Conservation (phyloP, 1,284 basidiomycete genomes). For the Sporisorium sorghi region DNA sequence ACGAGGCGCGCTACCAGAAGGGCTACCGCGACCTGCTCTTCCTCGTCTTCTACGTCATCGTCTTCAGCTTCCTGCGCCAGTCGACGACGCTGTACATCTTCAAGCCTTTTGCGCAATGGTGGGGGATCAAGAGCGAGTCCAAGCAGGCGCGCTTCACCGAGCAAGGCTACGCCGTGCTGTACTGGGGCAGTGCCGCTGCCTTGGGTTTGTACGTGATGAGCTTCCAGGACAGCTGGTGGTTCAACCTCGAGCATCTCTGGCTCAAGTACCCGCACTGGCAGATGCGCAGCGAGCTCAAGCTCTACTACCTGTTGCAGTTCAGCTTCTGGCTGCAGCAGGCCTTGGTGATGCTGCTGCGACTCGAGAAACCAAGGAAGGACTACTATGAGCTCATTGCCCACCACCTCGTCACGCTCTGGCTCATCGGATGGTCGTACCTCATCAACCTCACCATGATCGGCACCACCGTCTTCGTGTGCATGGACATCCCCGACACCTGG, state of each 20-base stretch:
- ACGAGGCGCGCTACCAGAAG: slow-evolving; percentile 58
- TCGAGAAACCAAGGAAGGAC: slow-evolving; percentile 95
- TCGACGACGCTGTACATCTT: slow-evolving; percentile 78
- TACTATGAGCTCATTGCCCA: slow-evolving; percentile 83
- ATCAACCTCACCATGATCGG: slow-evolving; percentile 81
- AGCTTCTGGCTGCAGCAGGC: slow-evolving; percentile 96
- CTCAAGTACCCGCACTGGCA: slow-evolving; percentile 72
- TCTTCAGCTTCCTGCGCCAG: slow-evolving; percentile 92
- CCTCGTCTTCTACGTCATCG: slow-evolving; percentile 85
- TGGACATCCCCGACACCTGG: slow-evolving; percentile 93
- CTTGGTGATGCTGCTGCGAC: slow-evolving; percentile 82
- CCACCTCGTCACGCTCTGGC: slow-evolving; percentile 94
- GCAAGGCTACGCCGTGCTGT: slow-evolving; percentile 66
- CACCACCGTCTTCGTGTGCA: slow-evolving; percentile 91
- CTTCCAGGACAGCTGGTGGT: slow-evolving; percentile 89
- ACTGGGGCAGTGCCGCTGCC: slow-evolving; percentile 63
- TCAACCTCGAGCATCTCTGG: slow-evolving; percentile 70
- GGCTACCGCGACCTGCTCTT: slow-evolving; percentile 78
- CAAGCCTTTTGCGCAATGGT: slow-evolving; percentile 75
- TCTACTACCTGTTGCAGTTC: slow-evolving; percentile 83
- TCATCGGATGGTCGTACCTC: slow-evolving; percentile 77
- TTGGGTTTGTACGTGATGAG: slow-evolving; percentile 78
- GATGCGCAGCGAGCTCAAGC: slow-evolving; percentile 86
- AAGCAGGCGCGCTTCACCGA: slow-evolving; percentile 65
- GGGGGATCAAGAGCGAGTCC: slow-evolving; percentile 63